These are phyloP conservation scores for Neurospora sp. DNA, from an alignment of 495 filamentous ascomycete species.

Conservation along the genomic window DNA sequence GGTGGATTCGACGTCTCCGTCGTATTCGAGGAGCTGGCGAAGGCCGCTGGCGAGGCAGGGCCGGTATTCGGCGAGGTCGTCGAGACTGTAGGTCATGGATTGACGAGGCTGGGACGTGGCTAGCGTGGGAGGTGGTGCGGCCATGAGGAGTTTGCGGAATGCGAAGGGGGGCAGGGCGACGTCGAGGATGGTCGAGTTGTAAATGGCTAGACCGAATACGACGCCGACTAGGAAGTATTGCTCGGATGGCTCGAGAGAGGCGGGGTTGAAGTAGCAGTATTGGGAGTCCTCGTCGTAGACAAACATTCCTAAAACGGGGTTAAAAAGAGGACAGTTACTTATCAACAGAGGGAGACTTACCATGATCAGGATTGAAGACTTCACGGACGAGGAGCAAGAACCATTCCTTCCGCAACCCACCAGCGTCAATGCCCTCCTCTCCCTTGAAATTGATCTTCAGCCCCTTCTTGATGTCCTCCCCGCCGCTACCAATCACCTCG, in stretches of 20 bases:
- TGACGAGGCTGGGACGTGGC: slow-evolving; percentile 48
- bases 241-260: slow-evolving; percentile 84
- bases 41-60: slow-evolving; percentile 71
- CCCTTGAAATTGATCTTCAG: slow-evolving; percentile 78
- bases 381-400: slow-evolving; percentile 86
- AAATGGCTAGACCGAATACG: slow-evolving; percentile 82
- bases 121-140: slow-evolving; percentile 47
- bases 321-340: background rate
- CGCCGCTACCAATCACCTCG: slow-evolving; percentile 71
- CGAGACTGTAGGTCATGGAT: slow-evolving; percentile 60
- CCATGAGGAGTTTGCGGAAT: slow-evolving; percentile 77
- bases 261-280: slow-evolving; percentile 92
- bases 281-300: slow-evolving; percentile 90
- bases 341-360: slow-evolving; percentile 37
- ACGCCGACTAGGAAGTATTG: slow-evolving; percentile 90
- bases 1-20: slow-evolving; percentile 73
- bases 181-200: slow-evolving; percentile 94
- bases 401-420: slow-evolving; percentile 91
- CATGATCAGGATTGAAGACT: slow-evolving; percentile 85
- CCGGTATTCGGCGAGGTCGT: slow-evolving; percentile 78
- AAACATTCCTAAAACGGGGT: slow-evolving; percentile 56
- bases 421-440: slow-evolving; percentile 89
- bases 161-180: slow-evolving; percentile 86
- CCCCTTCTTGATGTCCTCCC: slow-evolving; percentile 89
- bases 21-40: slow-evolving; percentile 65